Conservation (phyloP, 306 rosid species). For the Citrullus colocynthis region DNA sequence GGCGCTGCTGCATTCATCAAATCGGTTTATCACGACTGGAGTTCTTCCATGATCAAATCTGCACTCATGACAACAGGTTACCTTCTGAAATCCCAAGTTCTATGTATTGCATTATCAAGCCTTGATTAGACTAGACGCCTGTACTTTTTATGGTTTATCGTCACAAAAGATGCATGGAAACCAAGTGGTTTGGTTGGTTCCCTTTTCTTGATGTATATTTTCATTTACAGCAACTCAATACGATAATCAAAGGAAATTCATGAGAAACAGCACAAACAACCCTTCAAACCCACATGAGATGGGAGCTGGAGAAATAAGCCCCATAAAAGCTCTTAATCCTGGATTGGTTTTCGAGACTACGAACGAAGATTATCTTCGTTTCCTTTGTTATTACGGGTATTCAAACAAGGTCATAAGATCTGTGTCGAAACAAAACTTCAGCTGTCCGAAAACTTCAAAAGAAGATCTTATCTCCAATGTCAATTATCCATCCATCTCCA, state of each 20-base stretch:
- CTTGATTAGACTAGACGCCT: background rate
- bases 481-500: slow-evolving; percentile 88
- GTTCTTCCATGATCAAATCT: slow-evolving; percentile 79
- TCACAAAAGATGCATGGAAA: background rate
- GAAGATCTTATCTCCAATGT: slow-evolving; percentile 61
- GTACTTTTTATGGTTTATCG: background rate
- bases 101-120: background rate
- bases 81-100: background rate
- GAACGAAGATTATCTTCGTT: slow-evolving; percentile 36
- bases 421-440: slow-evolving; percentile 44
- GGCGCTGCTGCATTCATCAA: slow-evolving; percentile 82
- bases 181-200: background rate
- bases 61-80: slow-evolving; percentile 95
- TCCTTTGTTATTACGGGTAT: slow-evolving; percentile 74
- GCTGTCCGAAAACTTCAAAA: slow-evolving; percentile 46
- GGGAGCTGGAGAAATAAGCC: slow-evolving; percentile 84
- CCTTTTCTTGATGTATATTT: background rate
- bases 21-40: slow-evolving; percentile 49
- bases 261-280: slow-evolving; percentile 58
- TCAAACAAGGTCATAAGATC: slow-evolving; percentile 43
- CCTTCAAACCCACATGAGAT: slow-evolving; percentile 58
- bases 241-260: slow-evolving; percentile 52
- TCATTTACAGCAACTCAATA: slow-evolving; percentile 40
- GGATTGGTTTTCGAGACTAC: slow-evolving; percentile 69
- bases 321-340: slow-evolving; percentile 63